Conservation (phyloP, 2,329 filamentous ascomycete species). For the Pyrenophora teres region DNA sequence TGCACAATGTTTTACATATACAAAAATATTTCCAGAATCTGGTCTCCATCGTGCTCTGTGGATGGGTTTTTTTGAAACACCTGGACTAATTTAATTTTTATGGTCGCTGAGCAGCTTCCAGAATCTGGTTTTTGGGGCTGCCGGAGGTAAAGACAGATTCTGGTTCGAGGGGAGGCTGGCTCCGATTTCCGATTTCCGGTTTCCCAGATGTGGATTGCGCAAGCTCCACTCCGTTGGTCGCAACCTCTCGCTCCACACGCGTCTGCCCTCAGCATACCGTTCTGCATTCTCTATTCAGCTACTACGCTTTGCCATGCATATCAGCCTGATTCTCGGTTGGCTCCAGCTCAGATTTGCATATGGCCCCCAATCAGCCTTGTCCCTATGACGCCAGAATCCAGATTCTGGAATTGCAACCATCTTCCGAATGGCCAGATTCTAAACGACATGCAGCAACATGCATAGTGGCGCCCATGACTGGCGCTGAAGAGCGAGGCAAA, state of each 20-base stretch:
- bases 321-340: no score
- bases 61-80: no score
- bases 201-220: no score
- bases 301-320: no score
- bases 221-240: not conserved
- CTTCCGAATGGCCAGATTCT: no score
- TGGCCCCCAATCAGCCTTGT: no score
- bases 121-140: not conserved
- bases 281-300: no score
- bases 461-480: not conserved
- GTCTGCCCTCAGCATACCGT: no score
- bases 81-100: not conserved
- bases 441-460: not conserved
- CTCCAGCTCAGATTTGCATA: no score
- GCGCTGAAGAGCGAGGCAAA: not conserved
- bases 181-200: not conserved
- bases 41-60: not conserved
- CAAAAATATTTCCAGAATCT: not conserved
- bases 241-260: not conserved
- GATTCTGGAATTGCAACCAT: no score
- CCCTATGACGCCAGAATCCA: no score
- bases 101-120: not conserved
- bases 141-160: not conserved
- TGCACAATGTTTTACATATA: no score
- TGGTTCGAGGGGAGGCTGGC: not conserved